Evolutionary conservation across 495 filamentous ascomycete species (phyloP), one percentile per base, ranked within the genome.

Genomic region (Amphirosellinia nigrospora): DNA sequence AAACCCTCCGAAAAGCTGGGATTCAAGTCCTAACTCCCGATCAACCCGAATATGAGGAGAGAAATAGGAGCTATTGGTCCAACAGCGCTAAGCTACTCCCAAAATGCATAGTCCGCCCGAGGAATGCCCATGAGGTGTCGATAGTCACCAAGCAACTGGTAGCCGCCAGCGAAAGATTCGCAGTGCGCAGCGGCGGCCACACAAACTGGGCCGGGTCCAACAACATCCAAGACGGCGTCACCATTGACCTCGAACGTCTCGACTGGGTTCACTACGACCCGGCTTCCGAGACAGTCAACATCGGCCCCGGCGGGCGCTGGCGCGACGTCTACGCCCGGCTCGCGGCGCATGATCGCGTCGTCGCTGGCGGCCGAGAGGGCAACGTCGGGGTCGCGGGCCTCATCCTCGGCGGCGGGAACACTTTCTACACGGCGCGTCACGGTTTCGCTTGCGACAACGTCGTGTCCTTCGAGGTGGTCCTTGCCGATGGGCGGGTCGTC

Each of bases 351-450:
- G 81, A 83, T 7, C 74, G 86, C 4, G 82, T 84, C 3, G 76
- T 89, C 0, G 75, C 79, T 7, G 90, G 89, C 8, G 89, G 88
- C n/a, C 84, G 90, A 15, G 82, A 80, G 26, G 70, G 81, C 0
- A 79, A 79, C 5, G 83, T 91, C 56, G 90, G 90, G 45, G 85
- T 89, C 2, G 83, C 84, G 26, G 90, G 90, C 9, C 77, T 89
- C 19, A 77, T 82, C 16, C 83, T 89, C 3, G 88, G 88, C 32
- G 87, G 87, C 36, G 87, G 88, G 0, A 79, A 87, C 61, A 85
- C 79, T 52, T 86, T 83, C 71, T 84, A 83, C 74, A 78, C 82
- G 11, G 79, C 77, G 65, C 75, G 80, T 45, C 72, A 82, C 16
- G 87, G 88, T 11, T 87, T 81, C 60, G 82, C 73, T 15, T 86